Percentiles rank a stretch among this genome's conserved stretches.
Conservation (phyloP, 805 yeast species). For the Ogataea corticis region DNA sequence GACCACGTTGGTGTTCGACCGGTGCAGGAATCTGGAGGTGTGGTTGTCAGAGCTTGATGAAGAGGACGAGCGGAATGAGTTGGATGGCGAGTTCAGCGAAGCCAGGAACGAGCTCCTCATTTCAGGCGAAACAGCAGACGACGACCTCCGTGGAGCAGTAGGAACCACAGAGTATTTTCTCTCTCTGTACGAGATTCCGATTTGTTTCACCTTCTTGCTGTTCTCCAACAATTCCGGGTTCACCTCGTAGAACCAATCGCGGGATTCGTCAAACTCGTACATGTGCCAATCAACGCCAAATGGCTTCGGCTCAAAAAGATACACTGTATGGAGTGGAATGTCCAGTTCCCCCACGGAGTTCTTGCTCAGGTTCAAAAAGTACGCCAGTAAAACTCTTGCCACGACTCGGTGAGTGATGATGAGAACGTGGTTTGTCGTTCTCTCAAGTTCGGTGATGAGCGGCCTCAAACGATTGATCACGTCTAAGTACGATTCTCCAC, state of each 20-base stretch:
- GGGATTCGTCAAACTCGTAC: constrained; percentile 79
- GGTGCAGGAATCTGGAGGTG: constrained; percentile 11
- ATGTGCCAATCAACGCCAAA: constrained; percentile 93
- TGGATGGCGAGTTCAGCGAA: constrained; percentile 1
- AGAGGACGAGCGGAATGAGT: background rate
- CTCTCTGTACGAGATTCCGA: constrained; percentile 68
- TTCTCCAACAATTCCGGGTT: constrained; percentile 45
- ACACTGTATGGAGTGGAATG: constrained; percentile 89
- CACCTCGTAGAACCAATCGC: constrained; percentile 77
- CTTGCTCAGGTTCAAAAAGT: constrained; percentile 79
- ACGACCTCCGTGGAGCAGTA: constrained; percentile 55
- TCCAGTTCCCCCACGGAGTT: constrained; percentile 86
- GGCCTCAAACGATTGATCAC: constrained; percentile 90
- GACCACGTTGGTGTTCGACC: constrained; percentile 17
- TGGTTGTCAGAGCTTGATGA: background rate
- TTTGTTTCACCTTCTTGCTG: constrained; percentile 62
- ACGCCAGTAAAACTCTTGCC: constrained; percentile 81
- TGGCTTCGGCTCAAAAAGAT: constrained; percentile 88
- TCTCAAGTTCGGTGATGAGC: constrained; percentile 86
- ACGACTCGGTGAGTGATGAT: constrained; percentile 90
- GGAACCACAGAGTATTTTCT: constrained; percentile 75
- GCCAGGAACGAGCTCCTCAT: constrained; percentile 11
- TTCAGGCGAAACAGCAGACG: constrained; percentile 10
- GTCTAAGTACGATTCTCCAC: constrained; percentile 94
- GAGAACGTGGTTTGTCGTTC: constrained; percentile 84